Conservation (phyloP, 768 basidiomycete species). For the Xerocomellus amylosporus region DNA sequence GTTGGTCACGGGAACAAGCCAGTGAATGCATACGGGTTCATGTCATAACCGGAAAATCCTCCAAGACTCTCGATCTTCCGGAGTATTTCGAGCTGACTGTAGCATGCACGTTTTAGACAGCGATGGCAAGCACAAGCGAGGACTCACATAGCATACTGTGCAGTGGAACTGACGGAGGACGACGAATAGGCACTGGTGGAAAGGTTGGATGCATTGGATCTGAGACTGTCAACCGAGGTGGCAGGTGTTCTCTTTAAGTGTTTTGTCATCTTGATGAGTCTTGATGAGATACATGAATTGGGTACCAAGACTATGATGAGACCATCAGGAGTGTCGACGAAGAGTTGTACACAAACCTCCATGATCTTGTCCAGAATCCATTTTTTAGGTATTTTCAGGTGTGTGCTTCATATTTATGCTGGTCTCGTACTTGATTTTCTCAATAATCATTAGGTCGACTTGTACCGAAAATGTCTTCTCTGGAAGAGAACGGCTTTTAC, state of each 20-base stretch:
- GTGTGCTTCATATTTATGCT: conserved; percentile 10
- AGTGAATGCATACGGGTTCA: not conserved
- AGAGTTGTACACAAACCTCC: conserved; percentile 68
- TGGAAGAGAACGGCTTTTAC: conserved; percentile 95
- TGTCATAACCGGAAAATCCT: not conserved
- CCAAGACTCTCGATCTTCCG: not conserved
- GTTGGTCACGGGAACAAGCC: not conserved
- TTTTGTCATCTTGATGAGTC: no score
- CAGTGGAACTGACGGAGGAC: no score
- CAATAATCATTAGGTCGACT: conserved; percentile 59
- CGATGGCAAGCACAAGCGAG: not conserved
- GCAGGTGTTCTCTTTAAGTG: no score
- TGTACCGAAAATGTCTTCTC: conserved; percentile 96
- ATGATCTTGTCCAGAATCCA: conserved; percentile 79
- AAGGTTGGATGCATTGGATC: no score
- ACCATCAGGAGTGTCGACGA: conserved; percentile 87
- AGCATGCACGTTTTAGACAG: not conserved
- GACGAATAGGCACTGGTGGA: no score
- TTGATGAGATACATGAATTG: no score
- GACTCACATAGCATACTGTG: not conserved
- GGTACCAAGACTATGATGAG: no score
- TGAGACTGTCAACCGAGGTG: no score
- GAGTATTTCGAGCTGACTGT: not conserved
- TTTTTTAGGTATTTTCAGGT: conserved; percentile 97
- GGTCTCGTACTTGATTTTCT: not conserved